phyloP scores from a whole-genome alignment of 306 rosid species.

The Quercus wislizeni region DNA sequence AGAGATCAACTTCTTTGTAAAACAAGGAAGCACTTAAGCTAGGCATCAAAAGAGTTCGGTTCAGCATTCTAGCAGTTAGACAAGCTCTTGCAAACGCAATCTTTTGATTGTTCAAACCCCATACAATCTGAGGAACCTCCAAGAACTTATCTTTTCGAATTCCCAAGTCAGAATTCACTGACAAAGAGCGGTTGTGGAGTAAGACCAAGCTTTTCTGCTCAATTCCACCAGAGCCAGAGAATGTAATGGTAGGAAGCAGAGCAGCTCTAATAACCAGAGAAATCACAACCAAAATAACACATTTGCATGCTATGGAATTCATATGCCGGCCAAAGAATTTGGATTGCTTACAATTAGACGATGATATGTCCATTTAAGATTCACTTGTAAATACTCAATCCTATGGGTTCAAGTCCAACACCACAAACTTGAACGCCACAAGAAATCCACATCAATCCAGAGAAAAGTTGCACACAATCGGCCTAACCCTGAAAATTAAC shows the following conservation, averaged over 20 bases:
- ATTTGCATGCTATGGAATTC: slow-evolving; percentile 58
- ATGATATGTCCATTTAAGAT: slow-evolving; percentile 51
- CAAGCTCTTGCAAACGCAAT: slow-evolving; percentile 92
- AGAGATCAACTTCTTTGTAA: slow-evolving; percentile 75
- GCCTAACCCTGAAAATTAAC: slow-evolving; percentile 8
- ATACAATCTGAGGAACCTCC: slow-evolving; percentile 80
- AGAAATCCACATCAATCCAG: slow-evolving; percentile 3
- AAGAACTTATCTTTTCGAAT: slow-evolving; percentile 60
- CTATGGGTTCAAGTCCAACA: slow-evolving; percentile 1
- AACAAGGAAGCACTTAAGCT: slow-evolving; percentile 88
- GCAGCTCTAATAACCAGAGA: slow-evolving; percentile 56
- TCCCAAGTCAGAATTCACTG: slow-evolving; percentile 23
- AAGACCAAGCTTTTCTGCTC: slow-evolving; percentile 42
- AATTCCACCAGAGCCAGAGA: slow-evolving; percentile 33
- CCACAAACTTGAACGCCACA: neutral
- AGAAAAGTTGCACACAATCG: slow-evolving; percentile 1
- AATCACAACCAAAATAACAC: slow-evolving; percentile 49
- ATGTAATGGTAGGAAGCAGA: slow-evolving; percentile 35
- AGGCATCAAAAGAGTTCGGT: slow-evolving; percentile 86
- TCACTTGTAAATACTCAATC: slow-evolving; percentile 12
- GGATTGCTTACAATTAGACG: slow-evolving; percentile 36
- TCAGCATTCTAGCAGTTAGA: slow-evolving; percentile 80
- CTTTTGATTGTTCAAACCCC: slow-evolving; percentile 96
- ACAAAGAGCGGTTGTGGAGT: slow-evolving; percentile 29
- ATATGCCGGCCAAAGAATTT: slow-evolving; percentile 35